These are phyloP conservation scores for Talaromyces verruculosus DNA, from an alignment of 2,329 filamentous ascomycete species.

Conservation along the genomic window DNA sequence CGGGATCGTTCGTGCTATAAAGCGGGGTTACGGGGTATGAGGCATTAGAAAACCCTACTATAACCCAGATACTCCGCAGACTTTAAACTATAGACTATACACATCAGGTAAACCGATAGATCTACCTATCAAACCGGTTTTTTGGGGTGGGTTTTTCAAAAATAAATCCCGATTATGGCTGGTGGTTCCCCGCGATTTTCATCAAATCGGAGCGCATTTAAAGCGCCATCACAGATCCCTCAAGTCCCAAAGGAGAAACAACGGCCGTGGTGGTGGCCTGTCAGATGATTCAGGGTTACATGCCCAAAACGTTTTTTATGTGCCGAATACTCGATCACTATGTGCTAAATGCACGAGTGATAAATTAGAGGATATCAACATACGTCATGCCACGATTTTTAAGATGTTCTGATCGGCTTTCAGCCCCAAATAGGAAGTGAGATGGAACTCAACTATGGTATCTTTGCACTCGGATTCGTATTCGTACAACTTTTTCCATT, in stretches of 20 bases:
- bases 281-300: slow-evolving; percentile 17
- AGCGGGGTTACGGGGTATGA: slow-evolving; percentile 2
- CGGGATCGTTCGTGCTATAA: slow-evolving; percentile 2
- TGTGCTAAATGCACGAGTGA: not conserved
- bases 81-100: not conserved
- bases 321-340: not conserved
- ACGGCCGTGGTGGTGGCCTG: not conserved
- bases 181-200: not conserved
- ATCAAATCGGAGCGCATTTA: not conserved
- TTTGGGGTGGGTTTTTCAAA: not conserved
- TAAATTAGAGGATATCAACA: not conserved
- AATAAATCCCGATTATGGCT: not conserved
- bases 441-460: not conserved
- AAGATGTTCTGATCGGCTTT: not conserved
- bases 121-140: not conserved
- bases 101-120: not conserved
- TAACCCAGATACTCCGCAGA: not conserved
- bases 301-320: not conserved
- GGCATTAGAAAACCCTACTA: not conserved
- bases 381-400: not conserved
- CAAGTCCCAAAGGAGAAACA: not conserved
- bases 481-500: not conserved
- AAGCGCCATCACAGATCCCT: not conserved
- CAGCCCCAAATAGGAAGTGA: not conserved
- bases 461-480: not conserved